Evolutionary conservation across 805 yeast species (phyloP), one percentile per base, ranked within the genome.

Genomic region (Clavispora asparagi): DNA sequence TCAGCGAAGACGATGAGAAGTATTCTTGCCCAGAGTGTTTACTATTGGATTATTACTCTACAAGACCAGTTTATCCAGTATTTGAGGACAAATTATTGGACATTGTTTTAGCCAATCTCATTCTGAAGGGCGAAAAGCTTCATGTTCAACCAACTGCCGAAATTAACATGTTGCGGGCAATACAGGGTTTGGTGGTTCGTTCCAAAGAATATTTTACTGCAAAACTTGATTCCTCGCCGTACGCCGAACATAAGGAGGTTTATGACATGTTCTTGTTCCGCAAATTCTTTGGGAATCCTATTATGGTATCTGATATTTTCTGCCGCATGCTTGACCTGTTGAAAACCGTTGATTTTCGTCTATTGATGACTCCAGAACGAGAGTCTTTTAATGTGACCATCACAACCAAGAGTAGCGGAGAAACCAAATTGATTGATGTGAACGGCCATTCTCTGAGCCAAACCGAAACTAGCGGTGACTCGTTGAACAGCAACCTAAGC

Each of bases 21-120:
- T 54, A 54, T 35, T 28, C 49, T 7, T 54, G 58, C 28, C 56
- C 58, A 1, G 52, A 49, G 12, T 54, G 58, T 33, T 39, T 38
- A 30, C 28, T 38, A 14, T 26, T 30, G 26, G 49, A 41, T 26
- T 16, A 8, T 10, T 38, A 28, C 30, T 37, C 25, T 8, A 3
- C 25, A 16, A 29, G 41, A 8, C 37, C 17, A 1, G 16, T 16
- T 13, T 16, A 16, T 17, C 37, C 42, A 6, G 32, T 26, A 11
- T 14, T 39, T 6, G 28, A 17, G 3, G 45, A 28, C 12, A 42
- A 42, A 29, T n/a, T 42, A n/a, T 28, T 42, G 13, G 45, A 42
- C 13, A 8, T 3, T 10, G 40, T n/a, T 7, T 35, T 46, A 19
- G 13, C 3, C 3, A 28, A 35, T 8, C 41, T 46, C 14, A 35